Evolutionary conservation across 164 flowering plant genomes (phyloP).

Genomic region (Stephania japonica): DNA sequence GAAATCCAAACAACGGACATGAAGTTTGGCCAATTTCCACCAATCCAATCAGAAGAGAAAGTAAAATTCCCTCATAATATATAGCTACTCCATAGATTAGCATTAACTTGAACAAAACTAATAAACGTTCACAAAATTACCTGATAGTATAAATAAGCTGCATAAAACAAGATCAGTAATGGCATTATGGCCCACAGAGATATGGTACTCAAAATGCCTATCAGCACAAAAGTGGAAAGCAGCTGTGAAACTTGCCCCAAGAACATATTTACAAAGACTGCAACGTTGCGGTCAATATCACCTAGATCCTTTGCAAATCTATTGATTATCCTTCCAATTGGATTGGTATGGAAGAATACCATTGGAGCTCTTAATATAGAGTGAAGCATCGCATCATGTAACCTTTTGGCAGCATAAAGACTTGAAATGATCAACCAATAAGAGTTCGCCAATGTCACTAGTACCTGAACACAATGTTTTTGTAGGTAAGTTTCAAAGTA

Average conservation of each 20-base stretch:
- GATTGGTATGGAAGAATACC: slow-evolving; percentile 97
- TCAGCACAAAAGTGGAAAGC: slow-evolving; percentile 87
- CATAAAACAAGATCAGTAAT: slow-evolving; percentile 82
- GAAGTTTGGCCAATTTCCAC: not conserved
- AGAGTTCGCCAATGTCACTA: slow-evolving; percentile 78
- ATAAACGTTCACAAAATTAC: slow-evolving; percentile 28
- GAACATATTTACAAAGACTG: slow-evolving; percentile 73
- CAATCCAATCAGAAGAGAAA: not conserved
- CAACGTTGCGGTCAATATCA: slow-evolving; percentile 91
- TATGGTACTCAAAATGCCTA: slow-evolving; percentile 91
- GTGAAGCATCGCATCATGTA: slow-evolving; percentile 88
- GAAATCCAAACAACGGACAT: not conserved
- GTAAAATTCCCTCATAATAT: not conserved
- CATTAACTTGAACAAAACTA: not conserved
- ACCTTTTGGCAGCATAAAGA: slow-evolving; percentile 85
- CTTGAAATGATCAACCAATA: slow-evolving; percentile 87
- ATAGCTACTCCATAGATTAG: not conserved
- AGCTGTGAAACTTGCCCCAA: slow-evolving; percentile 72
- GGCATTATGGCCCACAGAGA: slow-evolving; percentile 99
- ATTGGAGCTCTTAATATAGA: slow-evolving; percentile 95
- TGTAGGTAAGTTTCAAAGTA: slow-evolving; percentile 9
- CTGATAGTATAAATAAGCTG: slow-evolving; percentile 92
- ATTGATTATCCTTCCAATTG: slow-evolving; percentile 89
- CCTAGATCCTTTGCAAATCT: slow-evolving; percentile 97
- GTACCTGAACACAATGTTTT: slow-evolving; percentile 47